A percentile compares a stretch with the other conserved stretches of the same genome.
Evolutionary conservation across 2,329 filamentous ascomycete genomes (phyloP).

Genomic region (Xylogone sp.): DNA sequence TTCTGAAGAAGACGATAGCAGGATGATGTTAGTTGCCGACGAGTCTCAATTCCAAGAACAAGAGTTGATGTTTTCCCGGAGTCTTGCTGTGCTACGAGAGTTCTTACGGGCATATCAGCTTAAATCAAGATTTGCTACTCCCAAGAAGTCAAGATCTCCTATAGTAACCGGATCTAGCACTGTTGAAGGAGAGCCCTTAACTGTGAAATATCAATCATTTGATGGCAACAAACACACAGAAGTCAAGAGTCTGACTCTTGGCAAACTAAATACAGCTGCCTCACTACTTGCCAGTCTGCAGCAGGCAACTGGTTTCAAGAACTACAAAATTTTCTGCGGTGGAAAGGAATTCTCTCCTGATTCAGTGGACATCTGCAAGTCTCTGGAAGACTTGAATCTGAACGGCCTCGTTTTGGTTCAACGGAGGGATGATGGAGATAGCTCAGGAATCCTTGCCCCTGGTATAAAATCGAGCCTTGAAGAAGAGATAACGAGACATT

Average conservation of each 20-base stretch:
- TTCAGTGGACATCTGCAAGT: constrained; percentile 54
- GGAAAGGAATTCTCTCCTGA: constrained; percentile 63
- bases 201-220: constrained; percentile 72
- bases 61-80: constrained; percentile 63
- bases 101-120: constrained; percentile 64
- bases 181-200: constrained; percentile 59
- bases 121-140: constrained; percentile 55
- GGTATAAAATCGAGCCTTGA: constrained; percentile 63
- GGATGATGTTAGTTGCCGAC: constrained; percentile 47
- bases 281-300: constrained; percentile 66
- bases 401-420: constrained; percentile 66
- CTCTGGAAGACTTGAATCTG: constrained; percentile 65
- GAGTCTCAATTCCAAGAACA: constrained; percentile 48
- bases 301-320: constrained; percentile 69
- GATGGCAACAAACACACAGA: constrained; percentile 56
- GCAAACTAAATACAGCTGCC: constrained; percentile 65
- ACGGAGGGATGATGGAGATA: constrained; percentile 45
- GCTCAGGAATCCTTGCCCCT: constrained; percentile 40
- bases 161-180: constrained; percentile 48
- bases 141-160: constrained; percentile 47
- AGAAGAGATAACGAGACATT: constrained; percentile 74
- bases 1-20: constrained; percentile 43
- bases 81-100: constrained; percentile 62
- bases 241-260: constrained; percentile 61
- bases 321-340: constrained; percentile 68